Base-by-base conservation (phyloP, 345 rosid genomes). In the Hibiscus syriacus region DNA sequence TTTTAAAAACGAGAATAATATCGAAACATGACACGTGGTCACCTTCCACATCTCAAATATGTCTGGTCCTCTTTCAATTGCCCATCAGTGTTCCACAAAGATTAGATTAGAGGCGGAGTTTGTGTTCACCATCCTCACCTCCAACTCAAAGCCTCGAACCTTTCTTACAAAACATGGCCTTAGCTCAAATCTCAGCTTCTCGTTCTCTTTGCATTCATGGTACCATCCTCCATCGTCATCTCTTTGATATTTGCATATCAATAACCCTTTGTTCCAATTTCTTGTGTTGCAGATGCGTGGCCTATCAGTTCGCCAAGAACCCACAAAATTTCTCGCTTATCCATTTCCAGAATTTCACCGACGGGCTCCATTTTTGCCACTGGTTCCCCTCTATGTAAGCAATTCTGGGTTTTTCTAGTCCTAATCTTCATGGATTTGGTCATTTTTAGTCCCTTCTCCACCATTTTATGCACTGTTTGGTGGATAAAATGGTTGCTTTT, bases 381-480 rank as follows among this genome's bases (percentile, higher is more conserved):
- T 55, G 92, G 90, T 36, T 80, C 84, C 68, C 85, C 87, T 64
- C 87, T 88, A 22, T 67, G 92, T 88, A 79, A 59, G 81, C 2
- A n/a, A n/a, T 43, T 59, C 5, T 10, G 20, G 6, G 4, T 9
- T 19, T 54, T 12, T 43, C 48, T 43, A 43, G 2, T 14, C n/a
- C n/a, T 43, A 12, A 1, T 12, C 16, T 43, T 43, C n/a, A 10
- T 43, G 48, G 38, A 34, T 34, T 6, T 34, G 39, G 10, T 36
- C 39, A 36, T 36, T 36, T 34, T 36, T 36, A 36, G 39, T 36
- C 8, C 11, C 39, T 29, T 4, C 26, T 53, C 22, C 6, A 26
- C 38, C 38, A 6, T 56, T 56, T 55, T 56, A 56, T 41, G 10
- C 59, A 55, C 16, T 26, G 34, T 55, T 55, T 26, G 59, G 34